Evolutionary conservation across 2,329 filamentous ascomycete species (phyloP).

Genomic region (Colletotrichum euphorbiae): DNA sequence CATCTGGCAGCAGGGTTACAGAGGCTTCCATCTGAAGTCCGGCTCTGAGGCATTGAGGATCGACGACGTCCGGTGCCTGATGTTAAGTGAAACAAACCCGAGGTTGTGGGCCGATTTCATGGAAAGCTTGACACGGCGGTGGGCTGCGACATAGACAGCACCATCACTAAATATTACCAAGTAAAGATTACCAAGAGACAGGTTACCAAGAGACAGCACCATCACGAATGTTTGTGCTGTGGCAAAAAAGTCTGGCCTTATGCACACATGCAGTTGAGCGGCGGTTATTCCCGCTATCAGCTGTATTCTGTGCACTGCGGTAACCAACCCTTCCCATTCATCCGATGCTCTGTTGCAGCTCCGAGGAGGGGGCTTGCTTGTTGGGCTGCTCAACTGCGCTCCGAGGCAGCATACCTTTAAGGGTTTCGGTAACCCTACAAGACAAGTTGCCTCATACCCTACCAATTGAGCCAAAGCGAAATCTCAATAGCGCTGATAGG

Average conservation of each 20-base stretch:
- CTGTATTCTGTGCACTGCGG: background rate
- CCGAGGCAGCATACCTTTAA: constrained; percentile 13
- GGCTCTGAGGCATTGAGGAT: constrained; percentile 32
- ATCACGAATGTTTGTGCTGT: background rate
- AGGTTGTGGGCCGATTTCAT: constrained; percentile 23
- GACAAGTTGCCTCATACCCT: too few species aligned
- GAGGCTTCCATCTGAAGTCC: constrained; percentile 27
- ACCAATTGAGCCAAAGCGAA: too few species aligned
- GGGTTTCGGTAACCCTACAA: background rate
- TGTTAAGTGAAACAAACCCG: constrained; percentile 39
- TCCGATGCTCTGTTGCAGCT: constrained; percentile 17
- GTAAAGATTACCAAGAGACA: background rate
- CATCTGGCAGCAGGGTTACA: constrained; percentile 12
- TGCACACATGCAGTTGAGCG: constrained; percentile 16
- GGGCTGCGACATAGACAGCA: constrained; percentile 1
- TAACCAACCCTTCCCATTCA: constrained; percentile 9
- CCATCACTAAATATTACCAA: too few species aligned
- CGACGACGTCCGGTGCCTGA: constrained; percentile 21
- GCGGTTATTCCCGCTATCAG: constrained; percentile 29
- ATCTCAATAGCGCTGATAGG: too few species aligned
- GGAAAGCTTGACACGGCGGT: constrained; percentile 25
- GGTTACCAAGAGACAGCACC: background rate
- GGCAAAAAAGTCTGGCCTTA: background rate
- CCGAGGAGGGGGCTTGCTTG: constrained; percentile 30
- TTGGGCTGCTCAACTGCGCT: background rate